Evolutionary conservation across 2,329 filamentous ascomycete genomes (phyloP), one percentile per base, ranked within the genome.

Genomic region (Samsoniella hepiali): DNA sequence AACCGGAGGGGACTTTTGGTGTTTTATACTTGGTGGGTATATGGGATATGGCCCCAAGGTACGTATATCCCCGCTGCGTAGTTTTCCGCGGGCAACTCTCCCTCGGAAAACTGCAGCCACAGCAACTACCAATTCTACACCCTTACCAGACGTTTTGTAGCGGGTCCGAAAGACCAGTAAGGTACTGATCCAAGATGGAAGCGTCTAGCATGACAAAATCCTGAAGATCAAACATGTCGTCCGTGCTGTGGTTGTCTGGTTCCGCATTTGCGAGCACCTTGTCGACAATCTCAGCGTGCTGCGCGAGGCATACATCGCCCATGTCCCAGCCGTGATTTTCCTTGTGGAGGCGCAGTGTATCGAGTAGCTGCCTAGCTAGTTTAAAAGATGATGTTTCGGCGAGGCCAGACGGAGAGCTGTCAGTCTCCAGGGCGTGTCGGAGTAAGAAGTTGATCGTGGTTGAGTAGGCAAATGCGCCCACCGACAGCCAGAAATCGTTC

Each of bases 391-490:
- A 69, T 54, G 75, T 77, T 45, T 76, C 72, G 2, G 72, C 72
- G 1, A 80, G 71, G 0, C 72, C 72, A 0, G 67, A 66, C 0
- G 73, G 69, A 1, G 73, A 74, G 10, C 74, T 77, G 62, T 78
- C 77, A 3, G 76, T 76, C 62, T 81, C 77, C 2, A 84, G 69
- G 0, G 78, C 80, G 63, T 78, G 81, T 2, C 82, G 75, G 9
- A 84, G 70, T 34, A 84, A 69, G 45, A 84, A 83, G 47, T 78
- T 82, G 15, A 79, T 77, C 0, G 82, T 80, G 1, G 79, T 78
- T 0, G 80, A 76, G n/a, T 82, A 76, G 1, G 77, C 73, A 62
- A 82, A 84, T 0, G 80, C 76, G 44, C 75, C 75, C 3, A 79
- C 73, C 0, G 82, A 76, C 2, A 83, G 72, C 81, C 81, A 84